Conservation (phyloP, 768 basidiomycete genomes). For the Pleurotus eryngii region DNA sequence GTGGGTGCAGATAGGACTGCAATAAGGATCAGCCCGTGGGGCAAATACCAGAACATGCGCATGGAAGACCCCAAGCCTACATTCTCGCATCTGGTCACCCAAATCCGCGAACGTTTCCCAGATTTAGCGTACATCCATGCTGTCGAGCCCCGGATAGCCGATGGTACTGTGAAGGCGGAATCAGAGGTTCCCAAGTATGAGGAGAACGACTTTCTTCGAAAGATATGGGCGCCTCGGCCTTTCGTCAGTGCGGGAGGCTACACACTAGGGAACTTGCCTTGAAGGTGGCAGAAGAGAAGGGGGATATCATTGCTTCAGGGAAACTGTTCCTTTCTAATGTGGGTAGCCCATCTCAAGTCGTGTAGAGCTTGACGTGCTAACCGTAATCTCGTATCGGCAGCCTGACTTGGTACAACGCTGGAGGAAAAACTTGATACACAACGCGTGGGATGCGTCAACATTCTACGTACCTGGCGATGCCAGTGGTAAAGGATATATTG, state of each 20-base stretch:
- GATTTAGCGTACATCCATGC: conserved; percentile 43
- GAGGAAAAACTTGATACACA: conserved; percentile 17
- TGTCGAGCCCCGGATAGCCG: conserved; percentile 23
- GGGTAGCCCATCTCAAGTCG: neutral
- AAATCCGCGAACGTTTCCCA: conserved; percentile 30
- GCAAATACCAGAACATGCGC: conserved; percentile 29
- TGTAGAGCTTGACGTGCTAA: neutral
- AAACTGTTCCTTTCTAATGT: conserved; percentile 13
- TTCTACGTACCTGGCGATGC: conserved; percentile 23
- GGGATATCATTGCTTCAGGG: conserved; percentile 10
- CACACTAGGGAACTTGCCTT: conserved; percentile 25
- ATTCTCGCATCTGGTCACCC: conserved; percentile 39
- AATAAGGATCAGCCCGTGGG: conserved; percentile 43
- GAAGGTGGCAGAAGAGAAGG: conserved; percentile 18
- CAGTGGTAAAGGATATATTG: conserved; percentile 24
- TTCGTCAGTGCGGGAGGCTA: conserved; percentile 28
- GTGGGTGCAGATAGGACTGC: conserved; percentile 41
- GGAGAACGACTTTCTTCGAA: conserved; percentile 16
- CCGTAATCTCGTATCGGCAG: conserved; percentile 11
- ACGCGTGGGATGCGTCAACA: conserved; percentile 13
- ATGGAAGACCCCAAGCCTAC: conserved; percentile 42
- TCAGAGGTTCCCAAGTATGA: neutral
- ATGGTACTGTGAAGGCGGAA: neutral
- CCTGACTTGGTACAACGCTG: conserved; percentile 29
- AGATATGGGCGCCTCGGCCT: conserved; percentile 19